Evolutionary conservation across 176 grass and related monocot species (phyloP).

Genomic region (Panicum miliaceum): DNA sequence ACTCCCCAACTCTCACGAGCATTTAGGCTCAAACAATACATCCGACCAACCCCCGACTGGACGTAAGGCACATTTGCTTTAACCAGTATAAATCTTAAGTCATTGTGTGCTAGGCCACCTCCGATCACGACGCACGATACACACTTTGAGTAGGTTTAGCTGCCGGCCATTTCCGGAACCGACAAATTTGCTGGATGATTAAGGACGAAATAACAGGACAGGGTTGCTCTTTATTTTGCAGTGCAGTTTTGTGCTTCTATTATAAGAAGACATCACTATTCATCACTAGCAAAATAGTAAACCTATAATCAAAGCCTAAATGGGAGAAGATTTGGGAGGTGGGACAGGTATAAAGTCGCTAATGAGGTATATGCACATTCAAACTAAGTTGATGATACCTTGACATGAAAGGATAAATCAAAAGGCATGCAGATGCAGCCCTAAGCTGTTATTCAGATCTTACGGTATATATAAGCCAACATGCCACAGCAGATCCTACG

Average conservation of each 20-base stretch:
- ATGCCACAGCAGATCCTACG: neutral
- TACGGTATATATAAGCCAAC: neutral
- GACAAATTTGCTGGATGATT: too few species aligned
- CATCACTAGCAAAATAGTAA: conserved; percentile 1
- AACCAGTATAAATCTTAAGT: too few species aligned
- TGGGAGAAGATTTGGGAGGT: neutral
- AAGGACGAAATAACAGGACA: neutral
- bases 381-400: neutral
- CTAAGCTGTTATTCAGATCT: conserved; percentile 9
- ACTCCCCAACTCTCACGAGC: too few species aligned
- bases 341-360: neutral
- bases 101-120: too few species aligned
- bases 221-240: conserved; percentile 2
- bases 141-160: too few species aligned
- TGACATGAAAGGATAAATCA: neutral
- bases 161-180: too few species aligned
- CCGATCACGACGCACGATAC: too few species aligned
- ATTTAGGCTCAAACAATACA: too few species aligned
- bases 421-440: neutral
- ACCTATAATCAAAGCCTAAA: neutral
- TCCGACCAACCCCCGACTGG: too few species aligned
- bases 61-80: too few species aligned
- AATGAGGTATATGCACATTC: neutral
- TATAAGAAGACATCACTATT: neutral
- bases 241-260: too few species aligned